Evolutionary conservation across 768 basidiomycete genomes (phyloP).

Genomic region (Paxillus ammoniavirescens): DNA sequence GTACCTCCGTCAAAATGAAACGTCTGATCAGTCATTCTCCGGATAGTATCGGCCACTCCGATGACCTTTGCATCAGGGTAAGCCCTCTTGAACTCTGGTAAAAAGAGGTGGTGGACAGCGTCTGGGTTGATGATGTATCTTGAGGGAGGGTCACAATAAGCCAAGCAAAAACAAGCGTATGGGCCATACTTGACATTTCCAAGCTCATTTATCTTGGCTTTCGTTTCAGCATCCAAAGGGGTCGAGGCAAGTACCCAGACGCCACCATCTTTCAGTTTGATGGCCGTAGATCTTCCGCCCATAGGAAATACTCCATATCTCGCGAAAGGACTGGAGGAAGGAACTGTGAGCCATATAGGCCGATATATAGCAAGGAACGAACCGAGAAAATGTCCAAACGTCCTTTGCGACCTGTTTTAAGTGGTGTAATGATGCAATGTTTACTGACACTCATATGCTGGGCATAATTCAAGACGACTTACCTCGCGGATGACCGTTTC

Average conservation of each 20-base stretch:
- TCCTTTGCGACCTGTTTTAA: slow-evolving; percentile 43
- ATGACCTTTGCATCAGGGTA: slow-evolving; percentile 73
- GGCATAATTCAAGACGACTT: neutral
- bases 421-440: neutral
- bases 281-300: slow-evolving; percentile 82
- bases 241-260: slow-evolving; percentile 87
- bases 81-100: slow-evolving; percentile 64
- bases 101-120: slow-evolving; percentile 55
- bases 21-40: slow-evolving; percentile 50
- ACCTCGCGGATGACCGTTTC: slow-evolving; percentile 48
- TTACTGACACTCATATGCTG: neutral
- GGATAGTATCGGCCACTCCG: slow-evolving; percentile 55
- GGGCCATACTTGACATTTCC: slow-evolving; percentile 61
- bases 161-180: neutral
- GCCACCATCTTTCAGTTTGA: slow-evolving; percentile 62
- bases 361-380: slow-evolving; percentile 9
- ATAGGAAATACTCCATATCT: slow-evolving; percentile 68
- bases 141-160: neutral
- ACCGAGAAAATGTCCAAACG: slow-evolving; percentile 70
- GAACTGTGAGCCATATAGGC: slow-evolving; percentile 5
- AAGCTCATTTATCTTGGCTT: slow-evolving; percentile 55
- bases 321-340: slow-evolving; percentile 54
- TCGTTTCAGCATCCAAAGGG: slow-evolving; percentile 65
- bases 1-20: slow-evolving; percentile 64
- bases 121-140: slow-evolving; percentile 63